Conservation (phyloP, 208 protist species). For the Wallacemonas rigidus region DNA sequence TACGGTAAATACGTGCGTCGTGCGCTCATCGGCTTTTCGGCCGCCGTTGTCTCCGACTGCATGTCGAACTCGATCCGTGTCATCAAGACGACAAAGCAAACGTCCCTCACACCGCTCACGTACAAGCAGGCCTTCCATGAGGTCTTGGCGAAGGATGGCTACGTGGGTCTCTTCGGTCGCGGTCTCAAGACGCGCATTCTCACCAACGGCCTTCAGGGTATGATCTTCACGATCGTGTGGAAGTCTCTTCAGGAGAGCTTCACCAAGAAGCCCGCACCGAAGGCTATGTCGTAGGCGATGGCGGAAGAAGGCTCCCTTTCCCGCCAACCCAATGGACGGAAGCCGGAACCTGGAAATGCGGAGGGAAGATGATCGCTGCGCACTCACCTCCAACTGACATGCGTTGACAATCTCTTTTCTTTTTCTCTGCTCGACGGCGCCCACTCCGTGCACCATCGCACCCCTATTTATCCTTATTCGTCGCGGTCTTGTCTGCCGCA, state of each 20-base stretch:
- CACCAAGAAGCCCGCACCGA: slow-evolving; percentile 7
- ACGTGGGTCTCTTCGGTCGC: slow-evolving; percentile 20
- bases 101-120: slow-evolving; percentile 11
- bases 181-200: slow-evolving; percentile 27
- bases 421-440: background rate
- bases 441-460: background rate
- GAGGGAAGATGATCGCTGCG: too few relatives aligned
- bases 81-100: slow-evolving; percentile 32
- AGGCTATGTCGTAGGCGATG: background rate
- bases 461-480: background rate
- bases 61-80: slow-evolving; percentile 29
- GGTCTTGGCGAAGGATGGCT: slow-evolving; percentile 20
- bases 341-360: too few relatives aligned
- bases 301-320: background rate
- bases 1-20: slow-evolving; percentile 25
- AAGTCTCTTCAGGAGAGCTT: slow-evolving; percentile 20
- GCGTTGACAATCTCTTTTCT: too few relatives aligned
- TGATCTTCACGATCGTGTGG: slow-evolving; percentile 31
- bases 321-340: too few relatives aligned
- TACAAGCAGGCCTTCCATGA: slow-evolving; percentile 20
- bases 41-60: slow-evolving; percentile 27
- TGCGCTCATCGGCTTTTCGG: slow-evolving; percentile 22
- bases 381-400: too few relatives aligned
- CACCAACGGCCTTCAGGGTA: slow-evolving; percentile 28
- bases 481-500: background rate